Evolutionary conservation across 345 rosid genomes (phyloP).

Genomic region (Eucalyptus camaldulensis): DNA sequence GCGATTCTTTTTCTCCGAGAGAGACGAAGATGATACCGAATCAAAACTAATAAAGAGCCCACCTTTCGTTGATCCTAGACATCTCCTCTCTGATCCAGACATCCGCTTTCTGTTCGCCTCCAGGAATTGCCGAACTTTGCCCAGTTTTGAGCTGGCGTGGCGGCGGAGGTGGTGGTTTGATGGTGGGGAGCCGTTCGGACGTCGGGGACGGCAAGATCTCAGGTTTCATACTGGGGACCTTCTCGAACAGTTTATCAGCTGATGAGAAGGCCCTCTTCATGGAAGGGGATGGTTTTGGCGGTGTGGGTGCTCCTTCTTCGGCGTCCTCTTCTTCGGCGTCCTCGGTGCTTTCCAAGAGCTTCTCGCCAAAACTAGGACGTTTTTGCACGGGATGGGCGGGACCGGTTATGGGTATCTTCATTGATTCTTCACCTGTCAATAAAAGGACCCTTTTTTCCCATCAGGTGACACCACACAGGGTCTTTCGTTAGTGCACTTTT

Average conservation of each 20-base stretch:
- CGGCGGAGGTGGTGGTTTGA: not conserved
- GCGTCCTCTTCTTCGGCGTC: not conserved
- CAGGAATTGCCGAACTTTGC: not conserved
- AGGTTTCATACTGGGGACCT: not conserved
- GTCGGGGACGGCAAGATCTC: not conserved
- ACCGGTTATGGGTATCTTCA: not conserved
- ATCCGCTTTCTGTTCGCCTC: slow-evolving; percentile 21
- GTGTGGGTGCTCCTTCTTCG: not conserved
- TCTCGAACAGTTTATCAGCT: slow-evolving; percentile 6
- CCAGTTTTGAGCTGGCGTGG: not conserved
- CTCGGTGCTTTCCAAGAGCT: not conserved
- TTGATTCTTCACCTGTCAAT: not conserved
- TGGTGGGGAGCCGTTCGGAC: slow-evolving; percentile 3
- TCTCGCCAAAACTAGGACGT: not conserved
- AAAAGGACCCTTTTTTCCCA: not conserved
- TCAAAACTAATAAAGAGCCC: not conserved
- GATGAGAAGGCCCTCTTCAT: slow-evolving; percentile 6
- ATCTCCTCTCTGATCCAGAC: slow-evolving; percentile 50
- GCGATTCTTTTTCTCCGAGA: not conserved
- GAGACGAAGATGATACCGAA: not conserved
- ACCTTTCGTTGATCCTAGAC: slow-evolving; percentile 39
- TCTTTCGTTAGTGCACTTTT: not conserved
- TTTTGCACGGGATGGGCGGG: not conserved
- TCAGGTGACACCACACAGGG: not conserved
- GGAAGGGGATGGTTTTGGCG: not conserved